A percentile compares a stretch with the other conserved stretches of the same genome.
Conservation (phyloP, 805 yeast species). For the Wickerhamomyces bisporus region DNA sequence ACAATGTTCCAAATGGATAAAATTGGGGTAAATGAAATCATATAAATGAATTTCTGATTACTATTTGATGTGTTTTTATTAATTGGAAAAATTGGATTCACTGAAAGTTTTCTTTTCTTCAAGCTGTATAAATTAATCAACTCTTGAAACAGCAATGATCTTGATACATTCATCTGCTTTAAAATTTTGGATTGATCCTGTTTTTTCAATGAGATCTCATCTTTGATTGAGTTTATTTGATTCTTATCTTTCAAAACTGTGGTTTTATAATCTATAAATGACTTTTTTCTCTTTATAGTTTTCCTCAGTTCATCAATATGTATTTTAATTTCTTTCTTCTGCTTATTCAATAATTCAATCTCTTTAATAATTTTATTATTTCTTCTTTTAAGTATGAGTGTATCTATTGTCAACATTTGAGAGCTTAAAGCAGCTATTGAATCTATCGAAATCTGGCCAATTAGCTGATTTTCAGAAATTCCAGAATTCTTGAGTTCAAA, state of each 20-base stretch:
- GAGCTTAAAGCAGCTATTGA: constrained; percentile 19
- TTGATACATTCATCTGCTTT: constrained; percentile 20
- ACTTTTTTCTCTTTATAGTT: not conserved
- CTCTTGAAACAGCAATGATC: constrained; percentile 21
- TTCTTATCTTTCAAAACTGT: no score
- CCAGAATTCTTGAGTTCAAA: constrained; percentile 1
- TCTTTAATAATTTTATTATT: constrained; percentile 11
- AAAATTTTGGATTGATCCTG: constrained; percentile 12
- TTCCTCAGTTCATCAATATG: not conserved
- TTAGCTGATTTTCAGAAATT: no score
- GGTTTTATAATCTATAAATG: not conserved
- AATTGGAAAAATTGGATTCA: not conserved
- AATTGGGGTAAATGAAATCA: constrained; percentile 20
- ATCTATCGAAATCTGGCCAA: constrained; percentile 1
- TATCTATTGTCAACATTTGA: constrained; percentile 20
- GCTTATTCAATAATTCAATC: constrained; percentile 4
- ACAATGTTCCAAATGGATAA: constrained; percentile 12
- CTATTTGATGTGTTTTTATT: constrained; percentile 3
- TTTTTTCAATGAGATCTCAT: constrained; percentile 1
- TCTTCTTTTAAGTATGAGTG: constrained; percentile 13
- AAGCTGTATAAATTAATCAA: constrained; percentile 16
- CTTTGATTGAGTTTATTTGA: no score
- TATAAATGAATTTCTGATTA: constrained; percentile 7
- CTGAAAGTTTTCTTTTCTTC: constrained; percentile 13
- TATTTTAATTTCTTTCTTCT: not conserved